Evolutionary conservation across 306 rosid genomes (phyloP).

Genomic region (Rosa lucieae): DNA sequence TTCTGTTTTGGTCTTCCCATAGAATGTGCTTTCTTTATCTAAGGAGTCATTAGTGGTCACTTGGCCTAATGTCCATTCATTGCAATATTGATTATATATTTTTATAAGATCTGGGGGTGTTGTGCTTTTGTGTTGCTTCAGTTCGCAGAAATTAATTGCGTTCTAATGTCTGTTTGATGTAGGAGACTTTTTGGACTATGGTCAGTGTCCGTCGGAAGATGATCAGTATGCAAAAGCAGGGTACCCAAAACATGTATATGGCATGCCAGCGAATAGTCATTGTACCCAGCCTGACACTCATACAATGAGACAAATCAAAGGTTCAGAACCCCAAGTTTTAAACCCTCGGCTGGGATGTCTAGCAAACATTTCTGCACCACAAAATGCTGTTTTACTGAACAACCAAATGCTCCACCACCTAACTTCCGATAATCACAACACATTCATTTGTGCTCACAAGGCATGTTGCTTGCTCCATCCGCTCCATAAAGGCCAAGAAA

Average conservation of each 20-base stretch:
- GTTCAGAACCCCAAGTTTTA: conserved; percentile 45
- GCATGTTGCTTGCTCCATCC: conserved; percentile 45
- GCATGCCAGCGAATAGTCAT: background rate
- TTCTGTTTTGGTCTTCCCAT: background rate
- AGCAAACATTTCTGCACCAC: conserved; percentile 34
- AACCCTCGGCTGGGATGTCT: conserved; percentile 47
- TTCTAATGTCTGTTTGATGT: conserved; percentile 36
- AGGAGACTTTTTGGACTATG: conserved; percentile 95
- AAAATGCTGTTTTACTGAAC: conserved; percentile 57
- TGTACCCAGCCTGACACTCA: background rate
- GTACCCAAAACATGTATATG: background rate
- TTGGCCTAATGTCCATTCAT: background rate
- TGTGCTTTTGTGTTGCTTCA: background rate
- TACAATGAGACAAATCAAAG: conserved; percentile 32
- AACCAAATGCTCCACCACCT: conserved; percentile 58
- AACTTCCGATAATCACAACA: conserved; percentile 58
- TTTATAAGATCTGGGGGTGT: background rate
- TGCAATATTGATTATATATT: background rate
- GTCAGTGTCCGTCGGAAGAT: conserved; percentile 91
- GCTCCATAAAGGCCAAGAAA: conserved; percentile 55
- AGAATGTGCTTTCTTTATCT: background rate
- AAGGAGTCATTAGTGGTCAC: background rate
- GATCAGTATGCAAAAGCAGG: conserved; percentile 68
- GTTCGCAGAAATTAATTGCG: background rate
- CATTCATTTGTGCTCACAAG: conserved; percentile 60